Evolutionary conservation across 2,329 filamentous ascomycete species (phyloP), one percentile per base, ranked within the genome.

Genomic region (Beauveria sp.): DNA sequence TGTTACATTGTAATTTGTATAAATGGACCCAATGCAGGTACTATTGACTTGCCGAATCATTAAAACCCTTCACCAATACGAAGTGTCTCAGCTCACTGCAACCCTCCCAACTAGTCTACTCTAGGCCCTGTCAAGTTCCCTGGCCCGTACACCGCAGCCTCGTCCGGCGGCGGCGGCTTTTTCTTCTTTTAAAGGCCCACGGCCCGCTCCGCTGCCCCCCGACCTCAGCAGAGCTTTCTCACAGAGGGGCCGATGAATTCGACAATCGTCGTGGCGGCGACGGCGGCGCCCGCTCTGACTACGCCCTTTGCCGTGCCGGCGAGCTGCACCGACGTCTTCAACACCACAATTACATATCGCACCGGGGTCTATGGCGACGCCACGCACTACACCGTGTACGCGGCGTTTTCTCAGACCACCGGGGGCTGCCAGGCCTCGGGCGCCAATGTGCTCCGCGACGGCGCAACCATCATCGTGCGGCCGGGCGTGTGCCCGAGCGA

Each of bases 401-500:
- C 55, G 1, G 55, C 55, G 12, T 26, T 26, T 5, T 31, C 55
- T 14, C 28, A 46, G 7, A 48, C 14, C 10, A 14, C n/a, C 3
- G 34, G 28, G 2, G 43, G 20, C 55, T 58, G 55, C 45, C 55
- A 49, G 16, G 55, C 55, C 6, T 38, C 45, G 9, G 55, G 12
- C n/a, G 22, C 55, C 43, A 58, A 58, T 20, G 28, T 58, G 10
- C 55, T 49, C 22, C 55, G 55, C 20, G 43, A 58, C 20, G 55
- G 55, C 28, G 55, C 55, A 20, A 58, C 55, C 26, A 40, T 49
- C 3, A 45, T 58, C 31, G 43, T 38, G 18, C 45, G 55, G 8
- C 55, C 55, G n/a, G 55, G 55, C 45, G 55, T 58, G 24, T 58
- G 55, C 6, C 55, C 55, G 20, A 40, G 55, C 55, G 45, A 12